phyloP scores from a whole-genome alignment of 495 filamentous ascomycete species.

The Geopyxis carbonaria region DNA sequence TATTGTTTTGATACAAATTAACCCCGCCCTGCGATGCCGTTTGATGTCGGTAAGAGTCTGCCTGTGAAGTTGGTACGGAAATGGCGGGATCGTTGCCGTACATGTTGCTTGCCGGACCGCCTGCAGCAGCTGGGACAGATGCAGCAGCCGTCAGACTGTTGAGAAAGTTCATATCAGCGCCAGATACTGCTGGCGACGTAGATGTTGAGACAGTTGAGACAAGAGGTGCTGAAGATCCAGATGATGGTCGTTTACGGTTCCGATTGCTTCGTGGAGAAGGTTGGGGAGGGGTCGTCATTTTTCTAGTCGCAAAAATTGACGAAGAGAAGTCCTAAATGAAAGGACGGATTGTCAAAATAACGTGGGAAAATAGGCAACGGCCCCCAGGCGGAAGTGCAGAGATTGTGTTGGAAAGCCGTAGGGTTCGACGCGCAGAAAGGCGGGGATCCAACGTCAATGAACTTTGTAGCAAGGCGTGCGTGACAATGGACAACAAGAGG shows the following conservation, averaged over 20 bases:
- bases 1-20: conserved; percentile 1
- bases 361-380: too few species aligned
- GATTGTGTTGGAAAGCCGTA: too few species aligned
- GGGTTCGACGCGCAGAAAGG: too few species aligned
- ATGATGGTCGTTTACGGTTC: conserved; percentile 1
- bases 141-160: background rate
- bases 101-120: background rate
- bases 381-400: too few species aligned
- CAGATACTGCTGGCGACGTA: background rate
- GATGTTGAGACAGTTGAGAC: background rate
- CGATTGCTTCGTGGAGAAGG: background rate
- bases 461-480: too few species aligned
- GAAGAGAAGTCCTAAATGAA: too few species aligned
- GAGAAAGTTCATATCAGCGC: conserved; percentile 1
- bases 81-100: background rate
- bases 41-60: conserved; percentile 3
- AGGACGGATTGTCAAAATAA: too few species aligned
- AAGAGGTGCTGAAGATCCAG: background rate
- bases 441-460: too few species aligned
- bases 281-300: conserved; percentile 5
- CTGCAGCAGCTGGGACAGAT: too few species aligned
- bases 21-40: conserved; percentile 1
- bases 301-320: too few species aligned
- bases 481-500: too few species aligned
- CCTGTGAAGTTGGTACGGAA: background rate